Evolutionary conservation across 768 basidiomycete genomes (phyloP), one percentile per base, ranked within the genome.

Genomic region (Mycena haematopus): DNA sequence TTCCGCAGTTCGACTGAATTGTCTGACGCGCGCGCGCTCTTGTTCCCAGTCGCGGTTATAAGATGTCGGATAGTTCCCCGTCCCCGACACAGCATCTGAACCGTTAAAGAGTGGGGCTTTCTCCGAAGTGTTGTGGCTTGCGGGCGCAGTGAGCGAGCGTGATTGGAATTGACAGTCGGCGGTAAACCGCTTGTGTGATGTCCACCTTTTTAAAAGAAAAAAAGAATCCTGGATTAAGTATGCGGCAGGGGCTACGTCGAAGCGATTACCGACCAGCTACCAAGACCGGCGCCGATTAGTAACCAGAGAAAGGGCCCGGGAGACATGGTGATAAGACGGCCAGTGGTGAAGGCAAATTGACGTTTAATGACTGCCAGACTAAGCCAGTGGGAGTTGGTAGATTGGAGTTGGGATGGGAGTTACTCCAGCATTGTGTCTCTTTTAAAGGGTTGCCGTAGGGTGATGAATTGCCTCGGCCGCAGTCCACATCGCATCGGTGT

Each of bases 1-100:
- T 46, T 59, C 62, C 27, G 66, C 66, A 3, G 11, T 42, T 25
- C 38, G 55, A 21, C 56, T 67, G 52, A 67, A 64, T 38, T 63
- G 35, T 19, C 60, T 21, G 33, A 31, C 62, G 40, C 27, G 65
- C 54, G 35, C 76, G 61, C 44, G 74, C 67, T 25, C 83, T 73
- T 56, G 75, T 74, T n/a, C 72, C 70, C n/a, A 54, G 40, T 54
- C 53, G 25, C 15, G 53, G 40, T 44, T 27, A 44, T 54, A 54
- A 21, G 25, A n/a, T 8, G 40, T 3, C 17, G 29, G 33, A 10
- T 29, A 25, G n/a, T 31, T 42, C 9, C 10, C n/a, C n/a, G 36
- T 9, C 9, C 29, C 36, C 19, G 24, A 7, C 13, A 11, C 4
- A 15, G 25, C 9, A 22, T 54, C 53, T 24, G 53, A 40, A 3